phyloP scores from a whole-genome alignment of 164 flowering plant species.

The Euptelea pleiosperma region DNA sequence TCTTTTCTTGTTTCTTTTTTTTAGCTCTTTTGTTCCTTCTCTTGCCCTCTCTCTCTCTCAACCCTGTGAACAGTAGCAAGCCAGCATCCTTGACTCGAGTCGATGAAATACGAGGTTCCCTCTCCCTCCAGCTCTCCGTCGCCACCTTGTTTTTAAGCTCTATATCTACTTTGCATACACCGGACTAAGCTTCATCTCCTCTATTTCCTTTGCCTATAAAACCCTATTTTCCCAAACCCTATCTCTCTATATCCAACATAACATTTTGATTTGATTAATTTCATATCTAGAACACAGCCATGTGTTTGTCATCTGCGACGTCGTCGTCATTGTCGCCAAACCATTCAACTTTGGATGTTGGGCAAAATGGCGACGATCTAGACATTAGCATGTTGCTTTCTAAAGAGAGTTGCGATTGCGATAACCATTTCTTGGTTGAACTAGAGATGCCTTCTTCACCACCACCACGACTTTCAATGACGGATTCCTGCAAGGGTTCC shows the following conservation, averaged over 20 bases:
- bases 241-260: neutral
- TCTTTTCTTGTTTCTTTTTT: neutral
- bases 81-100: neutral
- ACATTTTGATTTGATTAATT: no score
- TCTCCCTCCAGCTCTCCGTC: slow-evolving; percentile 14
- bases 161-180: slow-evolving; percentile 6
- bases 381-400: neutral
- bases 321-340: neutral
- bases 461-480: no score
- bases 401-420: neutral
- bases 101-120: slow-evolving; percentile 8
- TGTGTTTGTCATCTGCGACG: no score
- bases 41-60: slow-evolving; percentile 1
- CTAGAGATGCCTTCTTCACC: neutral
- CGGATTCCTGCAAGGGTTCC: neutral
- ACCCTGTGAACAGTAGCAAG: neutral
- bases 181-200: neutral
- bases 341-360: neutral
- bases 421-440: neutral
- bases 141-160: slow-evolving; percentile 6
- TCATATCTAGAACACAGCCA: neutral
- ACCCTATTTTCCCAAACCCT: neutral
- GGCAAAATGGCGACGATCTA: neutral
- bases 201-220: neutral
- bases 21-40: neutral